Evolutionary conservation across 176 grass and related monocot genomes (phyloP), one percentile per base, ranked within the genome.

Genomic region (Oryza coarctata): DNA sequence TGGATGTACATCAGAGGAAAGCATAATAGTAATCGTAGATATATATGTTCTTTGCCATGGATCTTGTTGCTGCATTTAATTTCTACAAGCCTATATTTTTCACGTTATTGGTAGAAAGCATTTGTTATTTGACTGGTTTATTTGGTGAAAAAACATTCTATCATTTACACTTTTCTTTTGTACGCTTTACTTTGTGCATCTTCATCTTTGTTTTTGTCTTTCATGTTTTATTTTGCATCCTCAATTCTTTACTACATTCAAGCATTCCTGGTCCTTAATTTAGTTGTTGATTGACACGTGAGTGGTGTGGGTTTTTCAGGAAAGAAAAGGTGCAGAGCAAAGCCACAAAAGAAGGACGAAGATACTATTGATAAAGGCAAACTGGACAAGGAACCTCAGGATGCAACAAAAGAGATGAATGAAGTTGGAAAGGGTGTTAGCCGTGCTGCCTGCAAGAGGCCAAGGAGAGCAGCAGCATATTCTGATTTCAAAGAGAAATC

Each of bases 401-500:
- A 83, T 64, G 40, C 70, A 44, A 74, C 63, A 43, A 40, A 68
- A 73, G 74, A 75, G 38, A 43, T 30, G 12, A 17, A 76, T 87
- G 80, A 49, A 31, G 50, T 81, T 62, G 63, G 92, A 78, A 90
- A 93, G 28, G 55, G 73, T 66, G 60, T 86, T 68, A 77, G 70
- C 6, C 58, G 70, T 58, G 55, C 70, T 67, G 45, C 55, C 13
- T 45, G 65, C 68, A 97, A 97, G 76, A 86, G 94, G 20, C 91
- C 91, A 85, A 88, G 78, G 87, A 89, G 94, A 75, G 81, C 94
- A 57, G 90, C 94, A 84, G 88, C 94, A 17, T 97, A 88, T 67
- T 88, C 88, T 86, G 86, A 88, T 78, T 97, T 93, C 81, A 97
- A 93, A 81, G 91, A 97, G 86, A 97, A 93, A 76, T 82, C 86